Evolutionary conservation across 768 basidiomycete genomes (phyloP).

Genomic region (Albatrellus ellisii): DNA sequence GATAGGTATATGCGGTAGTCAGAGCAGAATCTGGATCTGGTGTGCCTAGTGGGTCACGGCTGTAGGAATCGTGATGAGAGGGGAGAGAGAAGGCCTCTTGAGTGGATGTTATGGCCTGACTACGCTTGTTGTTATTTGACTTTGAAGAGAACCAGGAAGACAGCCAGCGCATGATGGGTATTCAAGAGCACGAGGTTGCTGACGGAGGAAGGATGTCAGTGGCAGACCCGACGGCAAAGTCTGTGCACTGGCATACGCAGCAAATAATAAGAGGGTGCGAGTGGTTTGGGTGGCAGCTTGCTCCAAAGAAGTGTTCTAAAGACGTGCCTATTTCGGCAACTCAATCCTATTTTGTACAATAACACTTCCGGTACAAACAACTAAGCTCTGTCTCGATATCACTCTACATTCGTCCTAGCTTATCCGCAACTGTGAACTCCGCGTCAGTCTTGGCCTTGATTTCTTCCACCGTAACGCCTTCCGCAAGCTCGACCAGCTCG

Average conservation of each 20-base stretch:
- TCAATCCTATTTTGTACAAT: not conserved
- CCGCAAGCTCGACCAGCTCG: conserved; percentile 66
- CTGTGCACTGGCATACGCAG: not conserved
- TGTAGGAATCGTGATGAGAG: conserved; percentile 54
- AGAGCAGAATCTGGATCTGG: conserved; percentile 34
- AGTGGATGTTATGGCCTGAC: conserved; percentile 60
- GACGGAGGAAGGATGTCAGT: no score
- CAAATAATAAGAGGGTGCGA: not conserved
- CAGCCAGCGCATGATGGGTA: conserved; percentile 60
- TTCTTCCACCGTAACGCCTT: conserved; percentile 72
- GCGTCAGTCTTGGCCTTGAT: conserved; percentile 74
- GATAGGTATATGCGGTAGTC: conserved; percentile 60
- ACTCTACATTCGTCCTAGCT: conserved; percentile 26
- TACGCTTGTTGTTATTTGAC: conserved; percentile 31
- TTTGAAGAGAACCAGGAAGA: conserved; percentile 44
- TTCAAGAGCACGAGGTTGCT: conserved; percentile 4
- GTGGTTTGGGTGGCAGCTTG: not conserved
- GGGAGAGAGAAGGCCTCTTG: conserved; percentile 85
- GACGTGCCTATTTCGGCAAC: not conserved
- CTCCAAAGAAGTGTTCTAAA: not conserved
- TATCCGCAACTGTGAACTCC: conserved; percentile 49
- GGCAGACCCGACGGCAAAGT: no score
- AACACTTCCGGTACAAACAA: not conserved
- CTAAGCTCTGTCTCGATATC: not conserved
- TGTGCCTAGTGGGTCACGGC: conserved; percentile 35